These are phyloP conservation scores for Solanum medicagineum DNA, from an alignment of 257 asterid genomes.

Conservation along the genomic window DNA sequence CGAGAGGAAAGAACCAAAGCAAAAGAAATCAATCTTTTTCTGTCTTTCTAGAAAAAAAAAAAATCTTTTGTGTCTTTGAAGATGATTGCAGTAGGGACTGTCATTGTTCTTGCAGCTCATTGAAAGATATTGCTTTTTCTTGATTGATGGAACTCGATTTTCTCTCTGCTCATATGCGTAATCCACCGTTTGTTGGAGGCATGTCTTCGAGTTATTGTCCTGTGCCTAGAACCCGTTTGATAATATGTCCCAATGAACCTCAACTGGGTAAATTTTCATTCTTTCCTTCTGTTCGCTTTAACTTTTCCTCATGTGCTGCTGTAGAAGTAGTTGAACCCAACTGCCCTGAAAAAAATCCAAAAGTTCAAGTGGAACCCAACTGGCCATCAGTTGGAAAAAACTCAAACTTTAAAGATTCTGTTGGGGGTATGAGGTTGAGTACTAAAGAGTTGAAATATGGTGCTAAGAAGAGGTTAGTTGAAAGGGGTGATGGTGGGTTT, in stretches of 20 bases:
- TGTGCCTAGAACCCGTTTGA: conserved; percentile 24
- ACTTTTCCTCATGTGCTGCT: conserved; percentile 20
- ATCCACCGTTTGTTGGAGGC: conserved; percentile 3
- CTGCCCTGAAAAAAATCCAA: background rate
- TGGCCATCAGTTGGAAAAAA: background rate
- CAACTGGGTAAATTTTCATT: background rate
- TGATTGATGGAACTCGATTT: conserved; percentile 28
- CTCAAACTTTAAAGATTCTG: background rate
- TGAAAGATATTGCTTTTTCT: background rate
- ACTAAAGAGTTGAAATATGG: background rate
- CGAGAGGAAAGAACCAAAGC: background rate
- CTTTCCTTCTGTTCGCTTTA: conserved; percentile 2
- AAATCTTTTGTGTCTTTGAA: background rate
- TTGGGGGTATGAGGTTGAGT: background rate
- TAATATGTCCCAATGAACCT: conserved; percentile 11
- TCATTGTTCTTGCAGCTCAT: background rate
- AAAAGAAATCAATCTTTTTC: background rate
- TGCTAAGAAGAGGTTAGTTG: conserved; percentile 4
- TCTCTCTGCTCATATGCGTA: conserved; percentile 18
- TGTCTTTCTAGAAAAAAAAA: too few relatives aligned
- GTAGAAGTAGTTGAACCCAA: background rate
- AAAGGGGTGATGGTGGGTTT: background rate
- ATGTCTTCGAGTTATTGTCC: conserved; percentile 11
- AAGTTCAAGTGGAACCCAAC: background rate
- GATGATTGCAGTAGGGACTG: background rate